Evolutionary conservation across 1,284 basidiomycete species (phyloP).

Genomic region (Ceratobasidium sp.): DNA sequence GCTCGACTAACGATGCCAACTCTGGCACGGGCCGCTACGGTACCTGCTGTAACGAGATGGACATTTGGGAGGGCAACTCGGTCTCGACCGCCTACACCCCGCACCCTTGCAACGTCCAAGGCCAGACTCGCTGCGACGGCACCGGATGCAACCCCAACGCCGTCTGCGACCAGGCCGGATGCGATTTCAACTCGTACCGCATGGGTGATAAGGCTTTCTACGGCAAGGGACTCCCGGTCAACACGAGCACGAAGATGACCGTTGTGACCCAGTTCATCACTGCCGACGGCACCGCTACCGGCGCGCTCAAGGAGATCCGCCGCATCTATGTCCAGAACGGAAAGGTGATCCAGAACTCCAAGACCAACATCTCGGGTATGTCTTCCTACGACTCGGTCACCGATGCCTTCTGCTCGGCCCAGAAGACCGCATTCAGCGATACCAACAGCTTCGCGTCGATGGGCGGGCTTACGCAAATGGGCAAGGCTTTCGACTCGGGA

Average conservation of each 20-base stretch:
- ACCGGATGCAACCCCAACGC: constrained; percentile 49
- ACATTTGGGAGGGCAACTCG: constrained; percentile 61
- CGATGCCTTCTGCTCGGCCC: constrained; percentile 60
- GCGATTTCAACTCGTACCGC: constrained; percentile 71
- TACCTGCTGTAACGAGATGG: constrained; percentile 50
- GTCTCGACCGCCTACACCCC: constrained; percentile 64
- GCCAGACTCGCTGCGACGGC: constrained; percentile 49
- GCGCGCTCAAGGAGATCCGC: constrained; percentile 65
- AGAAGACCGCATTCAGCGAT: constrained; percentile 62
- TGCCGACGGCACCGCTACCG: constrained; percentile 62
- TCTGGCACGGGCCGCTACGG: constrained; percentile 49
- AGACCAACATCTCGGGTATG: constrained; percentile 55
- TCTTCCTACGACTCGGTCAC: constrained; percentile 60
- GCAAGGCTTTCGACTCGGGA: constrained; percentile 62
- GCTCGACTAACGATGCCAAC: constrained; percentile 45
- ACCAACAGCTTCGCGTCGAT: constrained; percentile 62
- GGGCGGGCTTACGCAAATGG: constrained; percentile 64
- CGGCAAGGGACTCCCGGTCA: constrained; percentile 60
- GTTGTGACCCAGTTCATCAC: constrained; percentile 71
- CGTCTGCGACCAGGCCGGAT: constrained; percentile 62
- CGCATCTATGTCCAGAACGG: constrained; percentile 69
- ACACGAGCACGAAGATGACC: constrained; percentile 65
- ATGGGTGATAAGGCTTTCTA: constrained; percentile 66
- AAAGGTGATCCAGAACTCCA: constrained; percentile 65
- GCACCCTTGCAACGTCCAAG: constrained; percentile 46